Conservation (phyloP, 495 filamentous ascomycete species). For the Xylaria palmicola region DNA sequence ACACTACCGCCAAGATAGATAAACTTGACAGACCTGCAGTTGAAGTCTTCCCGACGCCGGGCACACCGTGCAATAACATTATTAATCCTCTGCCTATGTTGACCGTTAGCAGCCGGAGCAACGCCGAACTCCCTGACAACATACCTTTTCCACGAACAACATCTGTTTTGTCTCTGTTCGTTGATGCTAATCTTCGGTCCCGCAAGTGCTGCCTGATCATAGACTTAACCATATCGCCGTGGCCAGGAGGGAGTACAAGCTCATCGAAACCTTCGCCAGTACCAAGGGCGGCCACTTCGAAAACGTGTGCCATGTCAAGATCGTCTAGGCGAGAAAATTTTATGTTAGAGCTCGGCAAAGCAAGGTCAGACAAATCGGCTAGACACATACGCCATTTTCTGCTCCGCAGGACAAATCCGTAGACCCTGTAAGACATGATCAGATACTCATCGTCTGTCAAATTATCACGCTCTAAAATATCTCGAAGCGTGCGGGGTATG, state of each 20-base stretch:
- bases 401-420: slow-evolving; percentile 43
- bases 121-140: background rate
- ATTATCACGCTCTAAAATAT: background rate
- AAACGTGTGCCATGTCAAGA: background rate
- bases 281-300: background rate
- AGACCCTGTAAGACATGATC: slow-evolving; percentile 42
- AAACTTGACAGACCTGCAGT: slow-evolving; percentile 32
- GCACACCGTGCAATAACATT: slow-evolving; percentile 44
- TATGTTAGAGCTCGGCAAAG: too few species aligned
- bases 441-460: slow-evolving; percentile 35
- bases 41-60: slow-evolving; percentile 47
- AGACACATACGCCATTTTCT: slow-evolving; percentile 42
- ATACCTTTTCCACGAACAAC: slow-evolving; percentile 44
- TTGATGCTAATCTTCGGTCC: slow-evolving; percentile 24
- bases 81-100: slow-evolving; percentile 37
- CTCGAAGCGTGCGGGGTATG: background rate
- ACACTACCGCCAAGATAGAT: background rate
- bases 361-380: background rate
- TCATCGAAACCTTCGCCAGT: slow-evolving; percentile 28
- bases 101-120: background rate
- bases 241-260: slow-evolving; percentile 36
- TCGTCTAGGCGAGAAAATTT: background rate
- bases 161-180: slow-evolving; percentile 32
- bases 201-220: slow-evolving; percentile 42
- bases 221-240: slow-evolving; percentile 36